A percentile compares a stretch with the other conserved stretches of the same genome.
These are phyloP conservation scores for Lumnitzera racemosa DNA, from an alignment of 345 rosid species.

Conservation along the genomic window DNA sequence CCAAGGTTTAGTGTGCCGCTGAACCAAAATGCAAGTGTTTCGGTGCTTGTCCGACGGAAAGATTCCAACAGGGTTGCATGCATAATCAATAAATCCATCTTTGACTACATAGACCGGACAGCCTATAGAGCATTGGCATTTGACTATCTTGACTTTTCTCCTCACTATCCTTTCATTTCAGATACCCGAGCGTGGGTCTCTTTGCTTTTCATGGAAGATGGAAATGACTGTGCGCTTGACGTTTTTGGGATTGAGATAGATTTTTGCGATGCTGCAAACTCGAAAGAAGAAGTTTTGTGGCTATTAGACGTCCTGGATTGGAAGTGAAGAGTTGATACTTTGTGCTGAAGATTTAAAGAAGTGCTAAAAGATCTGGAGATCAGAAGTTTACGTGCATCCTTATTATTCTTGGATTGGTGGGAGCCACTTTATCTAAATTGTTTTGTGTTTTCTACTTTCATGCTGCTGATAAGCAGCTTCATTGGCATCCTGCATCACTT, in stretches of 20 bases:
- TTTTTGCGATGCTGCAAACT: conserved; percentile 71
- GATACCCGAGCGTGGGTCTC: conserved; percentile 86
- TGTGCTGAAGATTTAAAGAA: not conserved
- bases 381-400: no score
- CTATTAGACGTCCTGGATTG: conserved; percentile 90
- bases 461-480: no score
- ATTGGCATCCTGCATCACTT: no score
- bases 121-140: conserved; percentile 69
- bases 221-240: conserved; percentile 43
- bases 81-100: conserved; percentile 50
- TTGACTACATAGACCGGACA: conserved; percentile 67
- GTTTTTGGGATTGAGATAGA: conserved; percentile 89
- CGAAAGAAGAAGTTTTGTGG: conserved; percentile 89
- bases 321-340: conserved; percentile 43
- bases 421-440: no score
- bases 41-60: conserved; percentile 66
- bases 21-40: conserved; percentile 51
- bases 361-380: not conserved
- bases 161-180: conserved; percentile 65
- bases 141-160: conserved; percentile 76
- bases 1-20: conserved; percentile 56
- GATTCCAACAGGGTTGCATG: conserved; percentile 68
- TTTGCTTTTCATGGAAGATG: conserved; percentile 63
- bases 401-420: no score
- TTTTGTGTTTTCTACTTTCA: no score